A percentile compares a stretch with the other conserved stretches of the same genome.
phyloP scores from a whole-genome alignment of 495 filamentous ascomycete species.

The Penicillium daleae region DNA sequence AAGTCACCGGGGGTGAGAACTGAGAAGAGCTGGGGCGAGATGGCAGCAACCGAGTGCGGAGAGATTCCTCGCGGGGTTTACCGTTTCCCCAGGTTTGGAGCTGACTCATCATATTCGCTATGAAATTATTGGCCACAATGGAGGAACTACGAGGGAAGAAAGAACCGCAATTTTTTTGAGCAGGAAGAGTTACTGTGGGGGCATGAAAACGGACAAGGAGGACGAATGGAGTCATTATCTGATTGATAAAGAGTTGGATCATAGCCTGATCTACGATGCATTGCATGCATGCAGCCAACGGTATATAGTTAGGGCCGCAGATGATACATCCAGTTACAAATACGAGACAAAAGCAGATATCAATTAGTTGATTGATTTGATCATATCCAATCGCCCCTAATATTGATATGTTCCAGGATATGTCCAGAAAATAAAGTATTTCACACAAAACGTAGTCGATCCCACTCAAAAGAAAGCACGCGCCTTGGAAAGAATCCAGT shows the following conservation, averaged over 20 bases:
- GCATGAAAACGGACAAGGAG: background rate
- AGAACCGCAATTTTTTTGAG: background rate
- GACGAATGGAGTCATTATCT: background rate
- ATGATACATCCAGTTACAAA: background rate
- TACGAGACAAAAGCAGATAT: background rate
- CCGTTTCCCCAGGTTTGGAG: conserved; percentile 42
- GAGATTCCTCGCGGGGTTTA: conserved; percentile 51
- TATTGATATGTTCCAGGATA: background rate
- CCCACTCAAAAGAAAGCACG: background rate
- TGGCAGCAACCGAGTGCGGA: conserved; percentile 42
- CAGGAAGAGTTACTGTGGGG: background rate
- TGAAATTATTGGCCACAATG: conserved; percentile 12
- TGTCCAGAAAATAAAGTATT: background rate
- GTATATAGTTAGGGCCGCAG: background rate
- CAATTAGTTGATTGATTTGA: background rate
- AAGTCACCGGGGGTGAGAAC: conserved; percentile 10
- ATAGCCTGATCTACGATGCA: background rate
- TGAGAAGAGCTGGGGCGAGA: conserved; percentile 25
- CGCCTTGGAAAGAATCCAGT: conserved; percentile 18
- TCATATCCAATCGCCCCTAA: background rate
- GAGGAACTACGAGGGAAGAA: background rate
- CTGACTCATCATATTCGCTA: conserved; percentile 28
- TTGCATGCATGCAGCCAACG: background rate
- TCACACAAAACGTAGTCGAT: background rate
- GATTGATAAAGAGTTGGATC: background rate